Conservation (phyloP, 441 rosid genomes). For the Codiaeum variegatum region DNA sequence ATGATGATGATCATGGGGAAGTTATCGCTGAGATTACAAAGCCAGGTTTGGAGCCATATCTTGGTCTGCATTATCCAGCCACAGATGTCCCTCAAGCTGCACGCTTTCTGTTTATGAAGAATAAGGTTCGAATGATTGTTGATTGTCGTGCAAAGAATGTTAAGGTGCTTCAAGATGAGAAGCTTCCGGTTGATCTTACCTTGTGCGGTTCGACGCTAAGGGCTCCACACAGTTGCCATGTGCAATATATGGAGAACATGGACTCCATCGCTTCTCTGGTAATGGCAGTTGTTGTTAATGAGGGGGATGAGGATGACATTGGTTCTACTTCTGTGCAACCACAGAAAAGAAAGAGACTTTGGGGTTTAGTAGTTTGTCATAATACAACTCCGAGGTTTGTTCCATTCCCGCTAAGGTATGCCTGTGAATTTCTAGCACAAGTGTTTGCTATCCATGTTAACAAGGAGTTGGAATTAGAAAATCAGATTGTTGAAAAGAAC, state of each 20-base stretch:
- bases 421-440: constrained; percentile 93
- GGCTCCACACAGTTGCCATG: constrained; percentile 90
- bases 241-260: constrained; percentile 95
- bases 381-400: constrained; percentile 82
- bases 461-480: constrained; percentile 84
- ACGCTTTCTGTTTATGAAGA: constrained; percentile 89
- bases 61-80: constrained; percentile 96
- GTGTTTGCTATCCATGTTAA: constrained; percentile 93
- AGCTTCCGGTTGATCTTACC: constrained; percentile 71
- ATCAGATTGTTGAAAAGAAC: constrained; percentile 82
- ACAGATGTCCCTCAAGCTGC: constrained; percentile 97
- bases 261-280: constrained; percentile 86
- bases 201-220: constrained; percentile 90
- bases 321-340: constrained; percentile 41
- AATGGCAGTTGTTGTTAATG: constrained; percentile 88
- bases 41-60: constrained; percentile 84
- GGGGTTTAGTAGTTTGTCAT: constrained; percentile 96
- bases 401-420: constrained; percentile 94
- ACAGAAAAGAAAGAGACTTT: constrained; percentile 78
- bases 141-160: constrained; percentile 83
- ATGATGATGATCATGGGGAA: constrained; percentile 96
- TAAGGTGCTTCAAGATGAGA: constrained; percentile 85
- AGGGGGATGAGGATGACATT: constrained; percentile 62
- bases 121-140: constrained; percentile 91
- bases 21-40: constrained; percentile 81